Evolutionary conservation across 257 asterid genomes (phyloP).

Genomic region (Hygrophila difformis): DNA sequence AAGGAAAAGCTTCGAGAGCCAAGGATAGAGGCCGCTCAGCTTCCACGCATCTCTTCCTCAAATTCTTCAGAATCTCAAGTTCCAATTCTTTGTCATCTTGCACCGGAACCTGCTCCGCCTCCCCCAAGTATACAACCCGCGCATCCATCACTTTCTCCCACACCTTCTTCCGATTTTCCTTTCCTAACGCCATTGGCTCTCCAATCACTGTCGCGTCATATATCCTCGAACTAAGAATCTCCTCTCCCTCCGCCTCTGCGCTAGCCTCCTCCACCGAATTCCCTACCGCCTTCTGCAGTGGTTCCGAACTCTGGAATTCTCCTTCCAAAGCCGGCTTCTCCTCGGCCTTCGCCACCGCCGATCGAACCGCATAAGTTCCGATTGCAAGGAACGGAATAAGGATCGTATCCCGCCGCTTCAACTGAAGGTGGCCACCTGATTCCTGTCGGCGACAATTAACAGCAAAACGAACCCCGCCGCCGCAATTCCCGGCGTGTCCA

Average conservation of each 20-base stretch:
- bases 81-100: slow-evolving; percentile 60
- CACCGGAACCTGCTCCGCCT: slow-evolving; percentile 67
- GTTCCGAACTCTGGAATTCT: background rate
- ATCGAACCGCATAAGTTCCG: slow-evolving; percentile 56
- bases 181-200: slow-evolving; percentile 38
- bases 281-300: slow-evolving; percentile 11
- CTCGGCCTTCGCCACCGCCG: slow-evolving; percentile 70
- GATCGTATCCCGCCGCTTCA: slow-evolving; percentile 61
- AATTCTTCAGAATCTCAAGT: slow-evolving; percentile 52
- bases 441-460: slow-evolving; percentile 28
- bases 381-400: slow-evolving; percentile 50
- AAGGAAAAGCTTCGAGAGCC: slow-evolving; percentile 77
- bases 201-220: slow-evolving; percentile 70
- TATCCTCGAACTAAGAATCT: slow-evolving; percentile 56
- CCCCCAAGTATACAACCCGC: slow-evolving; percentile 60
- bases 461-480: slow-evolving; percentile 31
- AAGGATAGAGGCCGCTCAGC: slow-evolving; percentile 47
- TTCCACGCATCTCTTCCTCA: slow-evolving; percentile 37
- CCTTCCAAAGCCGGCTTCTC: slow-evolving; percentile 28
- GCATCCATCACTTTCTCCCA: slow-evolving; percentile 70
- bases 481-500: slow-evolving; percentile 12
- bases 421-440: slow-evolving; percentile 13
- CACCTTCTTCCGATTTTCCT: slow-evolving; percentile 32
- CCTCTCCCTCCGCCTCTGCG: slow-evolving; percentile 25
- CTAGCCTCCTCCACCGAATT: slow-evolving; percentile 10